Percentiles rank a stretch among this genome's conserved stretches.
Evolutionary conservation across 83 land plant genomes (phyloP).

Genomic region (Picea abies): DNA sequence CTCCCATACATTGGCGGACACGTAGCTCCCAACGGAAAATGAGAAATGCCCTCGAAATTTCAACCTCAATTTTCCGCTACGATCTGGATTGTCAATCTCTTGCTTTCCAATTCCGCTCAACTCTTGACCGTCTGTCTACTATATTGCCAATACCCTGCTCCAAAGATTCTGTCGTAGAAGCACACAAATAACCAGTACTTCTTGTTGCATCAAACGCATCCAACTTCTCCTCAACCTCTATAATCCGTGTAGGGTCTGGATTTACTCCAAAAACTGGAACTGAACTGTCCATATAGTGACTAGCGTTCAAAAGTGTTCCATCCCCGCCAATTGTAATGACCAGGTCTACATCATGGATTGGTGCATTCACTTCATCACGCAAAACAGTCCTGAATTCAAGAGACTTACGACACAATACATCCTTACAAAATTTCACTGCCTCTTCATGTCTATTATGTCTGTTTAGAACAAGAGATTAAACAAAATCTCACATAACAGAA

Average conservation of each 20-base stretch:
- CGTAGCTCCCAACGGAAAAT: no score
- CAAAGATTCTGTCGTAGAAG: constrained; percentile 74
- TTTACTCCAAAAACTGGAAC: constrained; percentile 87
- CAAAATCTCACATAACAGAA: no score
- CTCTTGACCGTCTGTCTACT: no score
- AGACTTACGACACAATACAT: constrained; percentile 42
- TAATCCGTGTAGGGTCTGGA: constrained; percentile 72
- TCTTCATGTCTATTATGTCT: constrained; percentile 37
- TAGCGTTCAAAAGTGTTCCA: constrained; percentile 84
- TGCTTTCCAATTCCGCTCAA: no score
- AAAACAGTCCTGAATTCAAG: constrained; percentile 51
- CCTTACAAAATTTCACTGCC: constrained; percentile 61
- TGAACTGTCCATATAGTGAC: constrained; percentile 75
- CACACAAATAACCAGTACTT: constrained; percentile 95
- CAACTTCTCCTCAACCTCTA: constrained; percentile 63
- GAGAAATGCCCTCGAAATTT: no score
- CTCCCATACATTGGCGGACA: no score
- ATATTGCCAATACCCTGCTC: constrained; percentile 41
- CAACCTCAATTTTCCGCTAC: no score
- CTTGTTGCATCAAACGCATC: constrained; percentile 91
- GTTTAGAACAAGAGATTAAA: no score
- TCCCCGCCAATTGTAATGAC: constrained; percentile 89
- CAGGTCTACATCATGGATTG: constrained; percentile 63
- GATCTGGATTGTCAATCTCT: no score
- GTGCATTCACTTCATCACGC: constrained; percentile 48